Evolutionary conservation across 306 rosid species (phyloP), one percentile per base, ranked within the genome.

Genomic region (Hylodesmum podocarpum): DNA sequence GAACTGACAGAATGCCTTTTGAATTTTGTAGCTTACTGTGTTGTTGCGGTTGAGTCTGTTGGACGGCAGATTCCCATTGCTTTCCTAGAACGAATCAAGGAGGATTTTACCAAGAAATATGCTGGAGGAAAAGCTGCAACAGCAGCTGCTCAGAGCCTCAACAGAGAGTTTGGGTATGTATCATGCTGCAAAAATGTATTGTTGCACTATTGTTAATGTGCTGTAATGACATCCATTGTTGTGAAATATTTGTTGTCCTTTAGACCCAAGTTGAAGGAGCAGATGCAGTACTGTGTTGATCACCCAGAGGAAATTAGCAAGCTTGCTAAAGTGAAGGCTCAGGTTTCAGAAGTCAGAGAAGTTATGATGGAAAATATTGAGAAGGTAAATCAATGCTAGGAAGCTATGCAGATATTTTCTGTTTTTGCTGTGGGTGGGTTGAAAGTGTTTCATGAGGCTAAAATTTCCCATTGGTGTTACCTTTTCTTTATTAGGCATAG

Each of bases 301-400:
- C 97, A 93, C 57, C 98, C 97, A 0, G 98, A 91, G 84, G 98
- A 93, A 90, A 85, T 93, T 72, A 86, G 82, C 86, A 91, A 91
- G 85, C 83, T 93, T 79, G 79, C 98, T 58, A 91, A 91, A 87
- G 98, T 93, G 83, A 89, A 93, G 76, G 98, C 97, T 80, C 98
- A 91, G 82, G 98, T 93, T 72, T 72, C 97, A 6, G 98, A 93
- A 84, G 98, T 93, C 27, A 93, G 91, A 80, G 98, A 91, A 81
- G 97, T 93, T 70, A 93, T 93, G 98, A 93, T 93, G 98, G 98
- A 89, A 57, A 93, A 93, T 63, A 93, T 93, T 40, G 98, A 93
- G 70, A 93, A 91, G 97, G 98, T 87, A 65, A 70, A 72, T 53
- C 43, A 59, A 43, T 76, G 33, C 37, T 41, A 29, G 71, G 51